Conservation (phyloP, 2,329 filamentous ascomycete genomes). For the Trichophyton verrucosum region DNA sequence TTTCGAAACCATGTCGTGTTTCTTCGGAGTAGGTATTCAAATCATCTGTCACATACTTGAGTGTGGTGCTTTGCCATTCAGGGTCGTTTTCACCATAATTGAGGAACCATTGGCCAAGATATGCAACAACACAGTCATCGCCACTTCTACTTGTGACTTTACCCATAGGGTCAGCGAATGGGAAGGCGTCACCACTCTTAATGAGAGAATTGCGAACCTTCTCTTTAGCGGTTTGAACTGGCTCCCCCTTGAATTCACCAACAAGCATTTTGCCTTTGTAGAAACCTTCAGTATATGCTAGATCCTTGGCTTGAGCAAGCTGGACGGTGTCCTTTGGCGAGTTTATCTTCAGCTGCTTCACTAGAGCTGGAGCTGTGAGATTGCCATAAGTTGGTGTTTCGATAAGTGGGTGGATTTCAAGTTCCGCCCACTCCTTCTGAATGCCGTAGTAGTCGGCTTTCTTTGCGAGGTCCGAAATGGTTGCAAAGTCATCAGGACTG, state of each 20-base stretch:
- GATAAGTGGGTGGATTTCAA: constrained; percentile 81
- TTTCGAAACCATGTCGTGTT: constrained; percentile 68
- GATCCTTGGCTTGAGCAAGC: constrained; percentile 84
- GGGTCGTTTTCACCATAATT: constrained; percentile 80
- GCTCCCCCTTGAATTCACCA: constrained; percentile 76
- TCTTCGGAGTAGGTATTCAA: constrained; percentile 71
- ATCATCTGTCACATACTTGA: constrained; percentile 58
- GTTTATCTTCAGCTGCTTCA: constrained; percentile 89
- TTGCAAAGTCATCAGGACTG: constrained; percentile 90
- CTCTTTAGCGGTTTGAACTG: constrained; percentile 75
- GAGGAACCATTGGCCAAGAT: constrained; percentile 95
- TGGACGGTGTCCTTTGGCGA: constrained; percentile 90
- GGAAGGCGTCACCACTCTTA: constrained; percentile 66
- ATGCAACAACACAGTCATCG: constrained; percentile 84
- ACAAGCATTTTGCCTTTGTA: constrained; percentile 87
- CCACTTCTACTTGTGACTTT: constrained; percentile 78
- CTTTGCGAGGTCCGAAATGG: constrained; percentile 74
- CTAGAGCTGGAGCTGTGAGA: constrained; percentile 66
- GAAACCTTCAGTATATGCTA: constrained; percentile 94
- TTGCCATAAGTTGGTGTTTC: constrained; percentile 79
- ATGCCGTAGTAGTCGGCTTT: constrained; percentile 96
- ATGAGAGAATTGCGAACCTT: constrained; percentile 70
- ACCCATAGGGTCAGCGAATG: constrained; percentile 86
- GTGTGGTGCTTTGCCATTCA: constrained; percentile 65
- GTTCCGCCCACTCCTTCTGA: constrained; percentile 88